Base-by-base conservation (phyloP, 331 rosid species). In the Erythrophleum ivorense region DNA sequence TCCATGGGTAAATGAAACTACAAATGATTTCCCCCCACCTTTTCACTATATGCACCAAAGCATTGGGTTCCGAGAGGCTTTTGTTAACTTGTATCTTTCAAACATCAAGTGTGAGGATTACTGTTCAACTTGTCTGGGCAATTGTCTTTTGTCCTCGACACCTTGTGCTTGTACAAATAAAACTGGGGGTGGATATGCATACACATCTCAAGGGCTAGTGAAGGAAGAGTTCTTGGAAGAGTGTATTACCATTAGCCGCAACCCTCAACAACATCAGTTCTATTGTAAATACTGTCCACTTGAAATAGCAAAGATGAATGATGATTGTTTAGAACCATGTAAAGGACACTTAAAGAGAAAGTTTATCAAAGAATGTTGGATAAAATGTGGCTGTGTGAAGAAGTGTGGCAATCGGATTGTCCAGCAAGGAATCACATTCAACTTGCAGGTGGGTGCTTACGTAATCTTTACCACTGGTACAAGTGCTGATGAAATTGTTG, bases 291-390 rank as follows among this genome's bases (percentile, higher is more conserved):
- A 87, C 81, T 96, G 99, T 81, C 98, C 98, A 0, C 81, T 89
- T 62, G 98, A 94, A 86, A 92, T 82, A 67, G 71, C 89, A 33
- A 92, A 87, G 89, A 24, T 24, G 29, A 87, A 82, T 65, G 95
- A 89, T 79, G 92, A 84, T 78, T 91, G 86, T 80, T 76, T 85
- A 71, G 98, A 94, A 88, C 91, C 95, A 64, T 96, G 99, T 87
- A 96, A 96, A 87, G 99, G 99, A 84, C 99, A 96, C 86, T 62
- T 87, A 15, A 87, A 81, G 87, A 89, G 92, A 84, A 89, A 86
- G 57, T 90, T 94, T 86, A 89, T 96, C 52, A 94, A 94, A 75
- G 99, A 96, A 84, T 96, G 99, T 81, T 96, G 99, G 99, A 82
- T 88, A 69, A 96, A 91, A 85, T 96, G 99, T 78, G 97, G 98